Evolutionary conservation across 371 early-diverging fungal species (phyloP), one percentile per base, ranked within the genome.

Genomic region (Mortierella sp.): DNA sequence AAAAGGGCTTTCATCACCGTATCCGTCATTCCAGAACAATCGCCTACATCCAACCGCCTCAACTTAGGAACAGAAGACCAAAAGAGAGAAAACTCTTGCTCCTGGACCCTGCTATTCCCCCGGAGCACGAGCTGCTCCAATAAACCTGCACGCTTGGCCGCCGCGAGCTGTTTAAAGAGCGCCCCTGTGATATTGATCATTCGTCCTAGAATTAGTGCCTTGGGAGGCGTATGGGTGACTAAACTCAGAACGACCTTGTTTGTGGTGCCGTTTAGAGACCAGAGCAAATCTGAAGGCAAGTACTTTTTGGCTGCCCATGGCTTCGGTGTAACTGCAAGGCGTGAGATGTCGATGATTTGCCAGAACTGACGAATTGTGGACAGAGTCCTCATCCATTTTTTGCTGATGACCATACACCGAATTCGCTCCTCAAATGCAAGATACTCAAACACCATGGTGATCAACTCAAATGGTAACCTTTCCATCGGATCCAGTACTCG

Each of bases 401-500:
- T 77, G 57, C 72, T 68, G 62, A 77, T 68, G 7, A 51, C 48
- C 44, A 68, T 15, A 18, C 77, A 77, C 11, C 62, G 50, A 18
- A 64, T 64, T 50, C 77, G 68, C 50, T 77, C 66, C 6, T 64
- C 68, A 29, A 77, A 77, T 4, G 56, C 64, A 16, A 77, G 53
- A 18, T 37, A 58, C 5, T 51, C 69, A 48, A 77, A 77, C 7
- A 77, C 46, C 19, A 59, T 56, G 59, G 68, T 47, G 19, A 77
- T 56, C 62, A 77, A 45, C 53, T 77, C 77, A 23, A 68, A 61
- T 1, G 77, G 77, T 9, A 77, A 60, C 28, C 64, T 64, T 0
- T 72, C 77, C 61, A 77, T 62, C 0, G 77, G 77, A 43, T 77
- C 77, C 50, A 77, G 23, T 1, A 77, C 30, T 4, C 64, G 68